Percentiles rank a stretch among this genome's conserved stretches.
These are phyloP conservation scores for Trametopsis cervina DNA, from an alignment of 768 basidiomycete species.

Conservation along the genomic window DNA sequence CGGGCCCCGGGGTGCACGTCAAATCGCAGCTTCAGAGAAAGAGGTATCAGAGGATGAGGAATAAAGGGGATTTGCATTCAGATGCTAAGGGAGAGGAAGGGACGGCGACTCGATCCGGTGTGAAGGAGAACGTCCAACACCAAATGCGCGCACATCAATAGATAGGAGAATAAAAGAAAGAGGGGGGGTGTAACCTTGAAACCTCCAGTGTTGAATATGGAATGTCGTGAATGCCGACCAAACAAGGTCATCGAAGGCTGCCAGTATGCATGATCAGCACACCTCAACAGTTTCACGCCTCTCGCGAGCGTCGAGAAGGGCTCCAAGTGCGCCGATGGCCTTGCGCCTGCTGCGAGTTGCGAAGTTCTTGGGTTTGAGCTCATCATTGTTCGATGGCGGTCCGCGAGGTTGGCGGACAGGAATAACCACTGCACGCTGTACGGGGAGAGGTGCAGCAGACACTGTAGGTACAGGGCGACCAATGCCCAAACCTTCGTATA, in stretches of 20 bases:
- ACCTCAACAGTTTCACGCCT: slow-evolving; percentile 69
- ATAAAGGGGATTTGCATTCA: slow-evolving; percentile 6
- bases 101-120: slow-evolving; percentile 11
- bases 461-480: slow-evolving; percentile 55
- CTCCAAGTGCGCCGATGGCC: slow-evolving; percentile 76
- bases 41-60: too few species aligned
- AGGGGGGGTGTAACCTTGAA: slow-evolving; percentile 11
- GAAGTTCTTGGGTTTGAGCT: slow-evolving; percentile 85
- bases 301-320: slow-evolving; percentile 77
- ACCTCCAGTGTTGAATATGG: slow-evolving; percentile 4
- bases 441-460: slow-evolving; percentile 29
- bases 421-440: slow-evolving; percentile 52
- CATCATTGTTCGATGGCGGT: slow-evolving; percentile 81
- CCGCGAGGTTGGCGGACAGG: slow-evolving; percentile 83
- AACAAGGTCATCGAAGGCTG: slow-evolving; percentile 11
- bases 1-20: not conserved
- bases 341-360: slow-evolving; percentile 78
- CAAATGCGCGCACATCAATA: slow-evolving; percentile 13
- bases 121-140: slow-evolving; percentile 7
- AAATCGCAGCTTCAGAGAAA: not conserved
- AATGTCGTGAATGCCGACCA: slow-evolving; percentile 8
- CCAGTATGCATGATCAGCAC: slow-evolving; percentile 30
- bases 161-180: slow-evolving; percentile 14
- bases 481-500: slow-evolving; percentile 85
- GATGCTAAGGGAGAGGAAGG: slow-evolving; percentile 10